phyloP scores from a whole-genome alignment of 257 asterid species.

The Striga asiatica region DNA sequence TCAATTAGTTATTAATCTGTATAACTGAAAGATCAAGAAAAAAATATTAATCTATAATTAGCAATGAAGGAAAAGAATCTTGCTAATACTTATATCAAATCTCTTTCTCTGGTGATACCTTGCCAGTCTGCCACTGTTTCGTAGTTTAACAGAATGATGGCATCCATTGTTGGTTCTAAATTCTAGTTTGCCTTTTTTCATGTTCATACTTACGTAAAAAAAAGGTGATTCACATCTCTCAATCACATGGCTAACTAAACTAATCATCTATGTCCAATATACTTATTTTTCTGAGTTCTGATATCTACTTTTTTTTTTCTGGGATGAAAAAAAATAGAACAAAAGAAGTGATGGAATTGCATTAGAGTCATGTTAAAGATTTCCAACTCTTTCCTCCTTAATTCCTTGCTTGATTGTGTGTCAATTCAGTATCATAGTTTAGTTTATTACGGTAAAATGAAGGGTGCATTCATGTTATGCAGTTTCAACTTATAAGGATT shows the following conservation, averaged over 20 bases:
- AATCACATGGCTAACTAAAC: not conserved
- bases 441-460: conserved; percentile 9
- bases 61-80: no score
- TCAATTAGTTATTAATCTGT: no score
- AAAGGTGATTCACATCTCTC: not conserved
- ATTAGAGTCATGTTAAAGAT: no score
- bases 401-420: not conserved
- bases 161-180: not conserved
- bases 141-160: no score
- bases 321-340: not conserved
- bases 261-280: not conserved
- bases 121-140: no score
- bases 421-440: not conserved
- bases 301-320: no score
- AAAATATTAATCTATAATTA: no score
- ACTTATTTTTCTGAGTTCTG: not conserved
- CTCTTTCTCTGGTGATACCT: no score
- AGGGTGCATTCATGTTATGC: conserved; percentile 20
- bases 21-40: no score
- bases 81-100: no score
- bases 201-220: not conserved
- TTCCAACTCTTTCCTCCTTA: not conserved
- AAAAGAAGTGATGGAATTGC: not conserved
- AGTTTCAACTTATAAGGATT: conserved; percentile 84
- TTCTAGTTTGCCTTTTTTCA: not conserved